Evolutionary conservation across 805 yeast species (phyloP), one percentile per base, ranked within the genome.

Genomic region (Blastobotrys chiropterorum): DNA sequence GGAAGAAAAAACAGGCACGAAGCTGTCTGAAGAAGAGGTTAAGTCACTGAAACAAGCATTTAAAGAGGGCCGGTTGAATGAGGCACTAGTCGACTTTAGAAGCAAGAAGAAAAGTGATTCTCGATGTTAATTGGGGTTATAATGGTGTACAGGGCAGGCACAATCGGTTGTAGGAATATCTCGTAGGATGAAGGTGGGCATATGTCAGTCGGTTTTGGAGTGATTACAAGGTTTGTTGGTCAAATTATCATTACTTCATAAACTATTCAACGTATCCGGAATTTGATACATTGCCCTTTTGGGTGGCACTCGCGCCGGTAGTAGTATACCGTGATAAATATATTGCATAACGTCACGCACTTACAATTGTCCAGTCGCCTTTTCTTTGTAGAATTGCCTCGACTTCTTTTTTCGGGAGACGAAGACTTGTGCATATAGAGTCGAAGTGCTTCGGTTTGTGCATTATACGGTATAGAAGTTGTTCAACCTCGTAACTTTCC

Each of bases 391-490:
- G 53, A 2, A 79, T 49, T 1, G 59, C 61, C 58, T 82, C 85
- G 1, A 85, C 78, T 26, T 82, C 83, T 17, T 63, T 64, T 45
- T 80, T 70, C 7, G 85, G 75, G 60, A 75, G 74, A 46, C 75
- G 78, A 59, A 87, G 69, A 53, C 81, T 85, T 0, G 92, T 86
- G 61, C 92, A 84, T 1, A 88, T 82, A 4, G 64, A 56, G 47
- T 67, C 70, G 40, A 65, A 63, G 50, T 67, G 67, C 49, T 52
- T 48, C 14, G 64, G 63, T 16, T 52, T 51, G 13, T 54, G 50
- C 15, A 61, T 49, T 31, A 61, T 53, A 17, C 51, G 53, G 2
- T 51, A 41, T 4, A 62, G 31, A 19, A 59, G 47, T 0, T 44
- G 44, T 17, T 62, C 65, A 5, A 61, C 47, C 38, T 56, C 51